phyloP scores from a whole-genome alignment of 176 grass and related monocot genomes.

The Phoenix roebelenii region DNA sequence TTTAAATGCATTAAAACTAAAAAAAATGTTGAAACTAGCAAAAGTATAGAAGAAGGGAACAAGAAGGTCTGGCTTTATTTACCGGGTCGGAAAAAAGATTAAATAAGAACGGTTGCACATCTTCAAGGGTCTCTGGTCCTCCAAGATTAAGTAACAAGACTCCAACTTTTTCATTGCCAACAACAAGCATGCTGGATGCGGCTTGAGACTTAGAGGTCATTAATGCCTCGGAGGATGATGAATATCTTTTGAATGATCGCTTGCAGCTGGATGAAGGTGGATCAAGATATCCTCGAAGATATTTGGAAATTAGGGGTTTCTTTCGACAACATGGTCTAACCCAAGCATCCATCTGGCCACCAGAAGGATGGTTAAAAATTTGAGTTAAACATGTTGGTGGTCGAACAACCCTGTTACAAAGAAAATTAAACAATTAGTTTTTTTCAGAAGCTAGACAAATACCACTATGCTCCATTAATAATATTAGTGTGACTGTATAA shows the following conservation, averaged over 20 bases:
- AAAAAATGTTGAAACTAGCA: not conserved
- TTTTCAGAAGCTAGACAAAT: not conserved
- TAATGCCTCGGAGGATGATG: slow-evolving; percentile 67
- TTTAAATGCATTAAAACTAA: too few relatives aligned
- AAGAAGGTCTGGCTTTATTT: slow-evolving; percentile 5
- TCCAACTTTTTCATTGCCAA: slow-evolving; percentile 72
- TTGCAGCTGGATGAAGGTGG: slow-evolving; percentile 24
- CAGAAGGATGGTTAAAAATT: slow-evolving; percentile 20
- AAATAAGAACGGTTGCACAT: slow-evolving; percentile 96
- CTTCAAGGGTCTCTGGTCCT: slow-evolving; percentile 91
- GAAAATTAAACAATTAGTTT: not conserved
- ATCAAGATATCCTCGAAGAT: slow-evolving; percentile 28
- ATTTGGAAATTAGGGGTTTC: slow-evolving; percentile 34
- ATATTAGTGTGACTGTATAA: not conserved
- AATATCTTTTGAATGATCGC: slow-evolving; percentile 33
- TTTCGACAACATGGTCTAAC: slow-evolving; percentile 22
- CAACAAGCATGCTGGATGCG: slow-evolving; percentile 35
- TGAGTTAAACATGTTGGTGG: slow-evolving; percentile 38
- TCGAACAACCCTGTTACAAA: slow-evolving; percentile 32
- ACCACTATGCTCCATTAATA: not conserved
- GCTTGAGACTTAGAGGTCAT: slow-evolving; percentile 47
- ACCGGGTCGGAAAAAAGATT: slow-evolving; percentile 98
- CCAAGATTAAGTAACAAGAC: slow-evolving; percentile 96
- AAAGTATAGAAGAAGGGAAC: not conserved
- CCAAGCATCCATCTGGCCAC: slow-evolving; percentile 25